phyloP scores from a whole-genome alignment of 139 green algal species.

The Dunaliella sp. region DNA sequence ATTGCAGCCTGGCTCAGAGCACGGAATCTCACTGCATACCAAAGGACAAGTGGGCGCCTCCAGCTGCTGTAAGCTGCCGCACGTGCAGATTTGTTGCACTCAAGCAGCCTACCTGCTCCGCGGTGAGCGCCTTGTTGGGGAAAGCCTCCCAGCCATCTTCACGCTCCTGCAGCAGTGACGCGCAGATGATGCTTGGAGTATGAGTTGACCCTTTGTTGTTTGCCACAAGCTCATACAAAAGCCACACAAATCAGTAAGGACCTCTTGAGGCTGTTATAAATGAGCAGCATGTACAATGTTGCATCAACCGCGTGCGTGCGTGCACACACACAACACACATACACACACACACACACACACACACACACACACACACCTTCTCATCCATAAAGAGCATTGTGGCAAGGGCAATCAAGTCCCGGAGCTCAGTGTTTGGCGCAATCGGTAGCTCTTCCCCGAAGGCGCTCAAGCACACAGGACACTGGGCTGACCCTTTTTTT shows the following conservation, averaged over 20 bases:
- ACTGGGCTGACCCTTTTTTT: neutral
- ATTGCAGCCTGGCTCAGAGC: too few relatives aligned
- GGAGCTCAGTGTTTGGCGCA: constrained; percentile 3
- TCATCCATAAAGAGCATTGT: constrained; percentile 8
- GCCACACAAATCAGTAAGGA: too few relatives aligned
- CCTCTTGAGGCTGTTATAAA: too few relatives aligned
- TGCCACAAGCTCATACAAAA: too few relatives aligned
- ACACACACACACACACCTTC: neutral
- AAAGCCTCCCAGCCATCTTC: constrained; percentile 66
- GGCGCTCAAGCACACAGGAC: neutral
- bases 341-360: neutral
- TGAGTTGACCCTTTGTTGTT: too few relatives aligned
- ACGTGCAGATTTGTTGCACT: too few relatives aligned
- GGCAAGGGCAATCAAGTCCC: constrained; percentile 8
- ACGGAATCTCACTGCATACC: too few relatives aligned
- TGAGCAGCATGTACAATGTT: too few relatives aligned
- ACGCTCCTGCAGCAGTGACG: constrained; percentile 1
- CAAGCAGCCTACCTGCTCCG: constrained; percentile 18
- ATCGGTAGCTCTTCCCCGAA: neutral
- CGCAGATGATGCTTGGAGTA: too few relatives aligned
- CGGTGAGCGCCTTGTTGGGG: constrained; percentile 35
- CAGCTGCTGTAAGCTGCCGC: too few relatives aligned
- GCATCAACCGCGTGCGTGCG: too few relatives aligned
- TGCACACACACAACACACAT: constrained; percentile 5
- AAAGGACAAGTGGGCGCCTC: too few relatives aligned